A percentile compares a stretch with the other conserved stretches of the same genome.
Evolutionary conservation across 1,284 basidiomycete species (phyloP).

Genomic region (Peniophora sp.): DNA sequence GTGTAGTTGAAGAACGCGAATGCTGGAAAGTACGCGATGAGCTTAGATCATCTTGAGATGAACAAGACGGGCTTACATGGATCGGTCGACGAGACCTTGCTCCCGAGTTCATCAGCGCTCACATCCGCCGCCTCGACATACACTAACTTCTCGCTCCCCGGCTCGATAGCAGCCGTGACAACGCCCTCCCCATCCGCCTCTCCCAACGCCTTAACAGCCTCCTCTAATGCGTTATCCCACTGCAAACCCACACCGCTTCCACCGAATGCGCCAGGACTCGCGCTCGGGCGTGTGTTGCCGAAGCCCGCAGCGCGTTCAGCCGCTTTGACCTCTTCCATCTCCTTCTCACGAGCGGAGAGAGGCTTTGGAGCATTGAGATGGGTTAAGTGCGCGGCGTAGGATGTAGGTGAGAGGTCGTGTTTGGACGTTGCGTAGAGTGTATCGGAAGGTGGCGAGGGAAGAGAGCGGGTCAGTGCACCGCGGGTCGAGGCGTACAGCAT

Average conservation of each 20-base stretch:
- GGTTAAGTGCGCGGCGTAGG: slow-evolving; percentile 70
- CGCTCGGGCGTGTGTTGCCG: no score
- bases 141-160: slow-evolving; percentile 45
- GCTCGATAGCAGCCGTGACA: slow-evolving; percentile 35
- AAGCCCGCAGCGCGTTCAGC: slow-evolving; percentile 53
- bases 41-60: background rate
- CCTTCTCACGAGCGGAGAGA: slow-evolving; percentile 72
- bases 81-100: slow-evolving; percentile 44
- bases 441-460: slow-evolving; percentile 77
- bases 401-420: slow-evolving; percentile 53
- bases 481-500: slow-evolving; percentile 92
- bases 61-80: slow-evolving; percentile 28
- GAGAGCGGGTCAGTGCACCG: slow-evolving; percentile 60
- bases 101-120: slow-evolving; percentile 34
- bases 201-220: slow-evolving; percentile 50
- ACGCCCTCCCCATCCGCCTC: no score
- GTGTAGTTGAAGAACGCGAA: slow-evolving; percentile 57
- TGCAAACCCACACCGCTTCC: slow-evolving; percentile 39
- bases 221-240: slow-evolving; percentile 57
- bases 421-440: slow-evolving; percentile 78
- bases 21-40: slow-evolving; percentile 27
- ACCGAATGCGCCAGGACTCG: no score
- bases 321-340: slow-evolving; percentile 66
- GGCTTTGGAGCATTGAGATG: slow-evolving; percentile 74
- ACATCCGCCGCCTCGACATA: slow-evolving; percentile 32